Conservation (phyloP, 345 rosid genomes). For the Sisymbrium irio region DNA sequence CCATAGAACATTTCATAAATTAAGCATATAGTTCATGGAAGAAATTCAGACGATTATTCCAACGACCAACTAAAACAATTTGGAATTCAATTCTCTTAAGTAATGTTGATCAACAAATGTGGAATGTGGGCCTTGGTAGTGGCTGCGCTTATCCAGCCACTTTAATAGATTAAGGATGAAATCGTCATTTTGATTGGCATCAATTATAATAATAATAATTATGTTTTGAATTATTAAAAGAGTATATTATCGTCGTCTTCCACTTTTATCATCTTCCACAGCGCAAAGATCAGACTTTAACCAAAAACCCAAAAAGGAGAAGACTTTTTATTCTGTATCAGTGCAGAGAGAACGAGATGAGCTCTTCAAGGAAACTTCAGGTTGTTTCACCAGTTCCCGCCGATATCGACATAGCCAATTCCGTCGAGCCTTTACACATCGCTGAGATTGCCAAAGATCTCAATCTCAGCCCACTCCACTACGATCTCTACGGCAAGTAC, state of each 20-base stretch:
- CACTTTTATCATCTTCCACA: not conserved
- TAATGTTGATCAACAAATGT: not conserved
- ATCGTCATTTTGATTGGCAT: not conserved
- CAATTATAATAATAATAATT: too few relatives aligned
- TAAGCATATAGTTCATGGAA: not conserved
- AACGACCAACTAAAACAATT: not conserved
- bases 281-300: not conserved
- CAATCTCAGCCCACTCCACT: conserved; percentile 61
- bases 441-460: conserved; percentile 81
- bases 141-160: not conserved
- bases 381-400: conserved; percentile 92
- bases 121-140: too few relatives aligned
- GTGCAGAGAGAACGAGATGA: conserved; percentile 39
- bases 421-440: conserved; percentile 79
- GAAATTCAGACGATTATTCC: too few relatives aligned
- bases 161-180: not conserved
- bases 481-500: conserved; percentile 92
- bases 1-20: not conserved
- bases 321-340: not conserved
- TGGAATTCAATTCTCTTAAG: too few relatives aligned
- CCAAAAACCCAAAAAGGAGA: not conserved
- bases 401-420: conserved; percentile 90
- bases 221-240: not conserved
- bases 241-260: conserved; percentile 5
- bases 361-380: conserved; percentile 61